Base-by-base conservation (phyloP, 1,284 basidiomycete species). In the Ustilago cynodontis region DNA sequence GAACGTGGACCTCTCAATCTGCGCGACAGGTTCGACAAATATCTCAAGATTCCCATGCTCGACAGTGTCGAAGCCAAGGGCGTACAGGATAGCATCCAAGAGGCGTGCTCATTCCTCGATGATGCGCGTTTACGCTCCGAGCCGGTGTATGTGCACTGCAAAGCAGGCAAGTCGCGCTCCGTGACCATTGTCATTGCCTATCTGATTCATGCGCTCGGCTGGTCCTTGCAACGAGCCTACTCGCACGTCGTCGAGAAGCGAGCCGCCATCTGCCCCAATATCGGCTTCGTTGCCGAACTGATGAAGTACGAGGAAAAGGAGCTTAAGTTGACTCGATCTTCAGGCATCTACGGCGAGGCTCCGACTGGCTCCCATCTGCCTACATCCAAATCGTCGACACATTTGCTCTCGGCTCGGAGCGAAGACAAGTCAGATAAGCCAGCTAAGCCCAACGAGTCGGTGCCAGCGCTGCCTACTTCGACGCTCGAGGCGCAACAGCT, bases 111-210 rank as follows among this genome's bases (percentile, higher is more conserved):
- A 39, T 91, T 94, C 60, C 88, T 97, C 52, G 95, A 98, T 85
- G 94, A 96, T 79, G 95, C 95, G 0, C 90, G 92, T 41, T 86
- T 97, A 60, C 93, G 95, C 79, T 93, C 92, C 0, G 89, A 93
- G 22, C 92, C 95, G 1, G 93, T 93, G 1, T 98, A 97, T 81
- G 94, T 98, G 14, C 96, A 98, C 86, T 98, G 95, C 88, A 95
- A 94, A 87, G 95, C 94, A 2, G 96, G 95, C 31, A 98, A 95
- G 88, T 95, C 93, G 1, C 92, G 96, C 18, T 95, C 93, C 0
- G 95, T 98, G n/a, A 97, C 94, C 0, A 93, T 94, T 10, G 95
- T 98, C 43, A 94, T 99, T 88, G 96, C 94, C 1, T 98, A 97
- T 86, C 91, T 99, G 57, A 98, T 99, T 77, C 94, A 97, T 59